A percentile compares a stretch with the other conserved stretches of the same genome.
These are phyloP conservation scores for Asterochloris erici DNA, from an alignment of 139 green algal species.

Conservation along the genomic window DNA sequence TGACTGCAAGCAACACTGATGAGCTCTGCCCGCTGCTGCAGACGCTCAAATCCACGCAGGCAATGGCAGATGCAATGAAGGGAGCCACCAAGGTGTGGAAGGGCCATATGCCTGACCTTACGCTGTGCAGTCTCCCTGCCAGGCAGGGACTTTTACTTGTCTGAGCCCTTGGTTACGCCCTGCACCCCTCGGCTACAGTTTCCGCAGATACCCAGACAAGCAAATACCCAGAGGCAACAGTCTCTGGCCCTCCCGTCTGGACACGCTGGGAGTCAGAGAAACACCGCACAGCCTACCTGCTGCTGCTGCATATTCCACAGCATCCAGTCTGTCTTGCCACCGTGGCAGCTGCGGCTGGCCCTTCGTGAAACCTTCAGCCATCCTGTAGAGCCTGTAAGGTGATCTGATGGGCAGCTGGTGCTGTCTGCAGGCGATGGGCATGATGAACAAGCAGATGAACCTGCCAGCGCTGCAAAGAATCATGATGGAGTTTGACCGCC, in stretches of 20 bases:
- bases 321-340: no score
- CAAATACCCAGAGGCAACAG: no score
- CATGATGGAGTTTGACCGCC: slow-evolving; percentile 95
- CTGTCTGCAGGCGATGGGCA: slow-evolving; percentile 76
- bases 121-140: neutral
- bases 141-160: neutral
- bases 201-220: no score
- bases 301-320: no score
- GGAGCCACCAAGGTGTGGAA: slow-evolving; percentile 85
- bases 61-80: slow-evolving; percentile 95
- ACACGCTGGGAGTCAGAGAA: no score
- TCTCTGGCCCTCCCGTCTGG: no score
- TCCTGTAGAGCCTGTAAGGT: no score
- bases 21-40: slow-evolving; percentile 35
- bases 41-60: slow-evolving; percentile 96
- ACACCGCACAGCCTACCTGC: no score
- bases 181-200: neutral
- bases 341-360: no score
- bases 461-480: slow-evolving; percentile 88
- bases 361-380: no score
- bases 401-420: neutral
- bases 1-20: no score
- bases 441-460: slow-evolving; percentile 97
- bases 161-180: neutral
- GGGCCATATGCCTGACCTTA: neutral